Base-by-base conservation (phyloP, 1,284 basidiomycete genomes). In the Boletus sp. region DNA sequence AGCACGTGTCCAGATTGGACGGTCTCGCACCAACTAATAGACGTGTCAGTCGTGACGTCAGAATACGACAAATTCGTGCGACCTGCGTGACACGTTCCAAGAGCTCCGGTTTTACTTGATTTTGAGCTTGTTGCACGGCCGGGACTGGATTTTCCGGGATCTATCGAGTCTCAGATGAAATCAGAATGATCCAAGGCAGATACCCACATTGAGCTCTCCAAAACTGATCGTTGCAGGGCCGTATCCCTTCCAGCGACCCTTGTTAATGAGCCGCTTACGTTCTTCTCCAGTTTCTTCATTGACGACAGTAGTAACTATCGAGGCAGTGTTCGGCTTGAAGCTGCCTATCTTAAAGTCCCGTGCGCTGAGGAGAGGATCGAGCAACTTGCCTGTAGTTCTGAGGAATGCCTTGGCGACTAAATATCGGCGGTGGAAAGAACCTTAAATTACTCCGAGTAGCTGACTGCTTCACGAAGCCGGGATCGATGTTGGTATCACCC, bases 1-100 rank as follows among this genome's bases (percentile, higher is more conserved):
- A 45, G 80, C 74, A 12, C 94, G 79, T 1, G 90, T 88, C 94
- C 95, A 99, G 16, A 96, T 73, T 0, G 94, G 92, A 19, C 95
- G 77, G 51, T 86, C 71, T 36, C 73, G 68, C 54, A 89, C 86
- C 22, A 80, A 68, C 86, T 88, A 50, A 17, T 26, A 39, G 27
- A 35, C 27, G 41, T 29, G 13, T 55, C 23, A 52, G 26, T 39
- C 13, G 35, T 20, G 33, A 42, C 23, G 3, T 51, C 32, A 29
- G 20, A 46, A 37, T 13, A 32, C n/a, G 45, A 33, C 14, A 12
- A 23, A n/a, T 26, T 33, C 27, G 5, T 27, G 72, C 33, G 39
- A 88, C 88, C 64, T 76, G 70, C 54, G 76, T 66, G n/a, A 92
- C 62, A 52, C 73, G 77, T 25, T 76, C 70, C 23, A 89, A 59